Conservation (phyloP, 495 filamentous ascomycete genomes). For the Terfezia boudieri region DNA sequence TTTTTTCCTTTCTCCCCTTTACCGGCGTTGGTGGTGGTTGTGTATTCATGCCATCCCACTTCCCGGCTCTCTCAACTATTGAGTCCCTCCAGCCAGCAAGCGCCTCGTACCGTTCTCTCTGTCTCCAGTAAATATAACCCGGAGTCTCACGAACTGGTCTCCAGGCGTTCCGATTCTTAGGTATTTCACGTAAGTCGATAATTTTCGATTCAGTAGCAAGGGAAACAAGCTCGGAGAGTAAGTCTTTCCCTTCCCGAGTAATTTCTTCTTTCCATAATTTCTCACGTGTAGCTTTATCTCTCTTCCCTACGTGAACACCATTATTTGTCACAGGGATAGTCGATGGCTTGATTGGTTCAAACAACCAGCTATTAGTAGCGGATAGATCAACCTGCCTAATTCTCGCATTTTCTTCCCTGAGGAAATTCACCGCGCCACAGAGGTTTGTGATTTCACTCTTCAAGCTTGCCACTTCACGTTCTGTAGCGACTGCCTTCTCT, state of each 20-base stretch:
- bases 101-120: slow-evolving; percentile 37
- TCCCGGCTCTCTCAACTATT: slow-evolving; percentile 27
- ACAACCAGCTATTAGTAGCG: slow-evolving; percentile 36
- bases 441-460: slow-evolving; percentile 46
- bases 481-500: slow-evolving; percentile 40
- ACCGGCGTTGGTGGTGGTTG: slow-evolving; percentile 22
- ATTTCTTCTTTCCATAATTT: slow-evolving; percentile 37
- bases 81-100: slow-evolving; percentile 39
- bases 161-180: slow-evolving; percentile 35
- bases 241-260: slow-evolving; percentile 43
- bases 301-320: neutral
- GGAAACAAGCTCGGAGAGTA: slow-evolving; percentile 46
- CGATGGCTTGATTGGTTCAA: slow-evolving; percentile 40
- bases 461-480: slow-evolving; percentile 51
- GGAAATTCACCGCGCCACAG: slow-evolving; percentile 52
- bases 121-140: slow-evolving; percentile 34
- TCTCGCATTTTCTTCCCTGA: slow-evolving; percentile 56
- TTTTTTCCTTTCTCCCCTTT: slow-evolving; percentile 22
- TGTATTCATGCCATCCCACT: slow-evolving; percentile 25
- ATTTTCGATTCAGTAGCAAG: slow-evolving; percentile 37
- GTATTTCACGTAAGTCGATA: slow-evolving; percentile 29
- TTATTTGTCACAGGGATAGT: slow-evolving; percentile 8
- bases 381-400: slow-evolving; percentile 38
- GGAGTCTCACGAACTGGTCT: slow-evolving; percentile 35
- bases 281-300: slow-evolving; percentile 20